Base-by-base conservation (phyloP, 345 rosid genomes). In the Laguncularia racemosa region DNA sequence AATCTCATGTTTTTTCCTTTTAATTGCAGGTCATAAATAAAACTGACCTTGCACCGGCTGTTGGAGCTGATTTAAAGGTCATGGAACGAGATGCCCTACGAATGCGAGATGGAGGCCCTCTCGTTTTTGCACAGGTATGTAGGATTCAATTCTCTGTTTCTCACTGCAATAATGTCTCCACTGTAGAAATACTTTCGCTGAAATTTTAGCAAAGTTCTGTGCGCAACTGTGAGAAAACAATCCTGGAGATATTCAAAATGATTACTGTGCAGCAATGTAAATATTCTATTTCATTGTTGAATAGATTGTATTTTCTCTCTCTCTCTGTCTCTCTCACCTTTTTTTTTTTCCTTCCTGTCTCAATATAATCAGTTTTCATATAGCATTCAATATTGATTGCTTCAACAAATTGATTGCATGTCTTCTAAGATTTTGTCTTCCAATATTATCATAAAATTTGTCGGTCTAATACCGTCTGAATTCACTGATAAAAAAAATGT, bases 101-200 rank as follows among this genome's bases (percentile, higher is more conserved):
- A 55, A 93, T 93, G 96, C 84, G 99, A 38, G 99, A 89, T 73
- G 96, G 97, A 65, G 97, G 99, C 2, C 97, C 99, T 12, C 78
- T 93, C 38, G 90, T 93, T 60, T 93, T 93, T 65, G 91, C 96
- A 61, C 96, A 93, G 88, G 97, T 92, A 14, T 9, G 60, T 59
- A 17, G 38, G 52, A 18, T 57, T 66, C 20, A 16, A 28, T 20
- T 28, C 20, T 21, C 16, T 33, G 19, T 58, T 50, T 61, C 44
- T 21, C 16, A 17, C n/a, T 53, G 45, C 5, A 19, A 6, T 60
- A 49, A 23, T 23, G 5, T 23, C 28, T 16, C 44, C 57, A 55
- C 48, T 46, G 44, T 51, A 43, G 51, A n/a, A 50, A 18, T 55
- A 20, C 50, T 44, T 44, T 52, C 3, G 17, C 13, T 26, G 17